Conservation (phyloP, 208 protist species). For the Trypanosomatidae sp. region DNA sequence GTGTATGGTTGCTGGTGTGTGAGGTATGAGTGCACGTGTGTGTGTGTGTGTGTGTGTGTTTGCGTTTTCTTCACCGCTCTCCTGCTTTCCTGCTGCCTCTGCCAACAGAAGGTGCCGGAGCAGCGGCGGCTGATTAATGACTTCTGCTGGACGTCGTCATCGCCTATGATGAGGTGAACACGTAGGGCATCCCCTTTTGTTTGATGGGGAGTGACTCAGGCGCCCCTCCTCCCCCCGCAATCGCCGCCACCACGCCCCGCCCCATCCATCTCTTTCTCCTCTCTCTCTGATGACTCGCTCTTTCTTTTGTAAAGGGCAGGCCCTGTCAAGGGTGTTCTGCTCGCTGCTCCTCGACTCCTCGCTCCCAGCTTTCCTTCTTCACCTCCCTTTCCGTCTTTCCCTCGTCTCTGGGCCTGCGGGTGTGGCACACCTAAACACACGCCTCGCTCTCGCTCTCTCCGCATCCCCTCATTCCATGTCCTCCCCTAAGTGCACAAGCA, state of each 20-base stretch:
- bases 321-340: background rate
- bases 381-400: background rate
- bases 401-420: too few species aligned
- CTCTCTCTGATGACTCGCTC: background rate
- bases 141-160: background rate
- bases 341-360: background rate
- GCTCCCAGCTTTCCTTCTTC: background rate
- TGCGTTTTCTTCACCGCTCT: background rate
- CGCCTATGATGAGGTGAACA: background rate
- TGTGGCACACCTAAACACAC: background rate
- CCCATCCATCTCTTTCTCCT: too few species aligned
- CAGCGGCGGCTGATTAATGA: background rate
- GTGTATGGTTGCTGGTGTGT: background rate
- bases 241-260: too few species aligned
- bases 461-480: background rate
- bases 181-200: background rate
- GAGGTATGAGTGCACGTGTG: background rate
- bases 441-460: background rate
- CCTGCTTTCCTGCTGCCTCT: background rate
- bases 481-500: background rate
- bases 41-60: constrained; percentile 1
- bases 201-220: background rate
- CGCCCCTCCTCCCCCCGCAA: background rate
- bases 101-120: background rate
- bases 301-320: background rate